These are phyloP conservation scores for Neonectria neomacrospora DNA, from an alignment of 2,329 filamentous ascomycete species.

Conservation along the genomic window DNA sequence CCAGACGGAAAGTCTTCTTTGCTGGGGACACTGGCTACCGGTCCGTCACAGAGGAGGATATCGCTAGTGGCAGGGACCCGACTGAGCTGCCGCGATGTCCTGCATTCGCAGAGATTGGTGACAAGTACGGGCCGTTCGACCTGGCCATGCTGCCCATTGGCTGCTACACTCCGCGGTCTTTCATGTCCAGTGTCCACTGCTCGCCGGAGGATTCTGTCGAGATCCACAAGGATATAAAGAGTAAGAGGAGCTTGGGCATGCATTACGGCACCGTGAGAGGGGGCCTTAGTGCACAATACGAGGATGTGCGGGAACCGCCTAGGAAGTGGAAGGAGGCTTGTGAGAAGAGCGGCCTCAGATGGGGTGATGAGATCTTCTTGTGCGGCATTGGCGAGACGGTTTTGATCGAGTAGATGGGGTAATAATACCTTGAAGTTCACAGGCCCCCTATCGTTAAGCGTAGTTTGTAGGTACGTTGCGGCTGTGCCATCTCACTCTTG, in stretches of 20 bases:
- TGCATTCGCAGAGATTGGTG: constrained; percentile 81
- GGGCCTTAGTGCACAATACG: constrained; percentile 52
- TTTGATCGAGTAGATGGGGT: neutral
- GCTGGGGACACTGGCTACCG: constrained; percentile 88
- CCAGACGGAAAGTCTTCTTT: constrained; percentile 79
- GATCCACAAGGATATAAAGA: constrained; percentile 83
- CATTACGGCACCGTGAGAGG: constrained; percentile 87
- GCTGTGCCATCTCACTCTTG: neutral
- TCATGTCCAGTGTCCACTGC: constrained; percentile 82
- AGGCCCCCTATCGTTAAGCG: too few species aligned
- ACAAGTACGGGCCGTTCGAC: constrained; percentile 81
- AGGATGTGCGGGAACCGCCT: constrained; percentile 84
- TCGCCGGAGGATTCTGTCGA: constrained; percentile 85
- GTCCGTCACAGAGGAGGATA: constrained; percentile 70
- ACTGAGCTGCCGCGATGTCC: constrained; percentile 75
- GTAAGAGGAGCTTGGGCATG: constrained; percentile 80
- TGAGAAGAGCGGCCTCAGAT: constrained; percentile 68
- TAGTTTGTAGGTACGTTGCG: too few species aligned
- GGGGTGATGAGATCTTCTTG: constrained; percentile 77
- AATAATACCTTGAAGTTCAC: neutral
- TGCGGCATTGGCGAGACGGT: constrained; percentile 79
- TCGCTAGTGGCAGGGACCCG: constrained; percentile 71
- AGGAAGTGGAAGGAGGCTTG: constrained; percentile 74
- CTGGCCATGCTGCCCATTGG: constrained; percentile 89
- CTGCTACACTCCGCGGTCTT: constrained; percentile 75